Conservation (phyloP, 345 rosid genomes). For the Eucalyptus virginea region DNA sequence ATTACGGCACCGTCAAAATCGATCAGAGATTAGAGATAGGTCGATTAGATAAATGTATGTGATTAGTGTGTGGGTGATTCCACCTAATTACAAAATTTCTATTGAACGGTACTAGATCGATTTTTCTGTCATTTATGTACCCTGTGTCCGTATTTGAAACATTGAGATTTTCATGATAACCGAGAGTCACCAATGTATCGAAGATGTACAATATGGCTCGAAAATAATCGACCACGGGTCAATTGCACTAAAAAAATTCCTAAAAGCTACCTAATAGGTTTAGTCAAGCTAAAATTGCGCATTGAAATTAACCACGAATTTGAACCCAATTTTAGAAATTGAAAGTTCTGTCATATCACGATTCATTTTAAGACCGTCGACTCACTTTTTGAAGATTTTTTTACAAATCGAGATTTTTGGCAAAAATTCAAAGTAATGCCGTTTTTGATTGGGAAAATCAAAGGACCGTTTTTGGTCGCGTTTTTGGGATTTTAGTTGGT, state of each 20-base stretch:
- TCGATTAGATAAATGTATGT: too few species aligned
- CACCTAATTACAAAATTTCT: rapidly evolving
- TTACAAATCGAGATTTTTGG: too few species aligned
- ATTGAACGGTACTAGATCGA: rapidly evolving
- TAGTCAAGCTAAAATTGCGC: rapidly evolving
- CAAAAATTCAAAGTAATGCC: too few species aligned
- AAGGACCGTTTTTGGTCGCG: rapidly evolving
- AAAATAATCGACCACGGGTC: rapidly evolving
- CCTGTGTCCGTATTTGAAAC: rapidly evolving
- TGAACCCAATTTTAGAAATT: too few species aligned
- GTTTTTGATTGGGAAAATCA: rapidly evolving
- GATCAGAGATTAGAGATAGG: rapidly evolving
- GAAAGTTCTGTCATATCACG: too few species aligned
- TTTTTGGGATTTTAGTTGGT: too few species aligned
- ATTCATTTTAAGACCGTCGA: too few species aligned
- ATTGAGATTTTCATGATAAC: rapidly evolving
- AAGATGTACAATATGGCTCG: rapidly evolving
- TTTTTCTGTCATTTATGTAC: rapidly evolving
- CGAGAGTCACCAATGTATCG: rapidly evolving
- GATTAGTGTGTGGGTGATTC: too few species aligned
- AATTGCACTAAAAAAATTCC: too few species aligned
- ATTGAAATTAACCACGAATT: too few species aligned
- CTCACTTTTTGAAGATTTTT: too few species aligned
- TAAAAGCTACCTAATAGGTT: rapidly evolving
- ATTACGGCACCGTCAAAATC: too few species aligned